Evolutionary conservation across 441 rosid genomes (phyloP), one percentile per base, ranked within the genome.

Genomic region (Aquilaria agallochum): DNA sequence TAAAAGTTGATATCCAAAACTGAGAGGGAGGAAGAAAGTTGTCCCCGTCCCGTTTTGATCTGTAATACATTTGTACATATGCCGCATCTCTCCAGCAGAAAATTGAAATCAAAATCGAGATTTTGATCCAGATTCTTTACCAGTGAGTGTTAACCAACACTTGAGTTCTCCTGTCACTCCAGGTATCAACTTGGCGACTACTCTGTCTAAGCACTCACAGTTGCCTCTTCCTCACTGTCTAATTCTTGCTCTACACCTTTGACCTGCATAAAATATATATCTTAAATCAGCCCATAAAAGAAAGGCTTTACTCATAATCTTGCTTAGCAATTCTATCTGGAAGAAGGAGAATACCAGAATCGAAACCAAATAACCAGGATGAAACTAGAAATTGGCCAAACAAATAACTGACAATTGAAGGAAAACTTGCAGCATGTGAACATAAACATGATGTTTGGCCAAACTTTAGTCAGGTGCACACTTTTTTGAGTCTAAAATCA

Each of bases 191-290:
- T 6, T 40, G 44, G 8, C 13, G 49, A 53, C 80, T 85, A 87
- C 62, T 89, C 90, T 76, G 74, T 56, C 66, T 84, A 88, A 13
- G 84, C 79, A 40, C 82, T 60, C 56, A 79, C 56, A 55, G 76
- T 79, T 47, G 79, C 92, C 70, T 76, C 84, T 4, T 81, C 90
- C 58, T 80, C 97, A n/a, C 71, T 81, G 58, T 94, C 97, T 2
- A 89, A 69, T 74, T 90, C 96, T 80, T 89, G 92, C 71, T 89
- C 94, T 47, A 90, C 97, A 11, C 81, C 84, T 72, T 89, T 90
- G 36, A 94, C 97, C 96, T 93, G 88, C 56, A 62, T 31, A 59
- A 61, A 20, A 59, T 20, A 63, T 53, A 59, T 57, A 47, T 56
- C 64, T 57, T 11, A 53, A 53, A 65, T 58, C 31, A 59, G 46